Conservation (phyloP, 768 basidiomycete genomes). For the Boletellus sp. region DNA sequence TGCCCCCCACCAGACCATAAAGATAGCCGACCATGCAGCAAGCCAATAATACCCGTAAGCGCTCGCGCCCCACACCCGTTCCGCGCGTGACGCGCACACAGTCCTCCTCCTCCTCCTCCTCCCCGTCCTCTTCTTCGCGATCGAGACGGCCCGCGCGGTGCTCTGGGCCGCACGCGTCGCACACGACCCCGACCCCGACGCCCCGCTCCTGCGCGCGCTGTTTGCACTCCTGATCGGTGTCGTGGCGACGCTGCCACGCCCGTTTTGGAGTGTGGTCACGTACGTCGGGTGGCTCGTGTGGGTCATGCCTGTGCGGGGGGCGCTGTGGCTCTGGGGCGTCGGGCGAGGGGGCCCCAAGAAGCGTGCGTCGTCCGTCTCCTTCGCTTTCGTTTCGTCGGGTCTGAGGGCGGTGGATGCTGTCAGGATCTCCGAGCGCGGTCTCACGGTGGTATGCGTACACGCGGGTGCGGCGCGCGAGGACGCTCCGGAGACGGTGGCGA, state of each 20-base stretch:
- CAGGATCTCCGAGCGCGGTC: background rate
- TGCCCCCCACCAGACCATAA: too few relatives aligned
- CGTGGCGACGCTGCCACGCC: background rate
- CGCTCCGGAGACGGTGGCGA: too few relatives aligned
- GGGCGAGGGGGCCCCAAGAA: constrained; percentile 10
- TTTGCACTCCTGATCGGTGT: constrained; percentile 1
- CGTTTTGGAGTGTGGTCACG: background rate
- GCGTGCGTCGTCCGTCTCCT: background rate
- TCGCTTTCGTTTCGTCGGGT: background rate
- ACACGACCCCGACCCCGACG: background rate
- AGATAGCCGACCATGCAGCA: too few relatives aligned
- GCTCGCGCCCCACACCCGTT: too few relatives aligned
- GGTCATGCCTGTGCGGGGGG: background rate
- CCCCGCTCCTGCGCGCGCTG: background rate
- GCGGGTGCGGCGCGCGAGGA: too few relatives aligned
- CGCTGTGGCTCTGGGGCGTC: constrained; percentile 13
- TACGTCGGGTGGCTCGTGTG: background rate
- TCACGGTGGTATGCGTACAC: background rate
- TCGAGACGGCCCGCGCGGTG: constrained; percentile 6
- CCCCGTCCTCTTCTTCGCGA: constrained; percentile 4
- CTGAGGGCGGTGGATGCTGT: too few relatives aligned
- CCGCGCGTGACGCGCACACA: background rate
- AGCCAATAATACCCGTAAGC: too few relatives aligned
- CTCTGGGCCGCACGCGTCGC: constrained; percentile 1
- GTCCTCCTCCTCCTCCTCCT: constrained; percentile 11